Conservation (phyloP, 2,329 filamentous ascomycete genomes). For the Talaromyces islandicus region DNA sequence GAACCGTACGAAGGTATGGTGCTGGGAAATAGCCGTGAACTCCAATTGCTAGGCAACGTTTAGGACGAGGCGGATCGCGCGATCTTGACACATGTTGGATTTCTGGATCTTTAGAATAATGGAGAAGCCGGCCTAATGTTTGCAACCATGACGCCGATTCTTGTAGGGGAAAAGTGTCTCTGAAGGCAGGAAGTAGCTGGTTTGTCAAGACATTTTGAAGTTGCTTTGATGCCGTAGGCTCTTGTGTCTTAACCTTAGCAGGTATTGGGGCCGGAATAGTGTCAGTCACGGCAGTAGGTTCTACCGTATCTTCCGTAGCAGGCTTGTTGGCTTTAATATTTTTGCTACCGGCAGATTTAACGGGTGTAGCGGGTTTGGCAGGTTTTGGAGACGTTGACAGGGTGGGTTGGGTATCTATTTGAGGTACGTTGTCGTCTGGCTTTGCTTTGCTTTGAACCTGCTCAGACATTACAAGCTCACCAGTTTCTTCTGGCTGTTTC, state of each 20-base stretch:
- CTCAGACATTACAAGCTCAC: slow-evolving; percentile 19
- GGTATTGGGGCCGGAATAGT: slow-evolving; percentile 12
- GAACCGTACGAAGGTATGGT: slow-evolving; percentile 76
- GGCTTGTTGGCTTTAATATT: slow-evolving; percentile 9
- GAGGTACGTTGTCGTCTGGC: slow-evolving; percentile 6
- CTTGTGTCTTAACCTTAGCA: slow-evolving; percentile 20
- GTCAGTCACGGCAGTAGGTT: slow-evolving; percentile 15
- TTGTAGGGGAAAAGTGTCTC: slow-evolving; percentile 39
- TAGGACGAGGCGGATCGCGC: slow-evolving; percentile 65
- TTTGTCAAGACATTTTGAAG: slow-evolving; percentile 36
- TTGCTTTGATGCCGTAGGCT: slow-evolving; percentile 29
- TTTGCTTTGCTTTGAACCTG: slow-evolving; percentile 13
- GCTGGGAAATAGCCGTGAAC: slow-evolving; percentile 93
- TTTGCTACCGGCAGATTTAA: slow-evolving; percentile 17
- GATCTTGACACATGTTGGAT: slow-evolving; percentile 67
- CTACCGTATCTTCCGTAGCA: slow-evolving; percentile 17
- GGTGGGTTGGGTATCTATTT: slow-evolving; percentile 11
- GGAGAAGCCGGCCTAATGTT: slow-evolving; percentile 38
- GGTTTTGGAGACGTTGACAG: slow-evolving; percentile 10
- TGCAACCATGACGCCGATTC: slow-evolving; percentile 61
- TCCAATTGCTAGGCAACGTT: slow-evolving; percentile 84
- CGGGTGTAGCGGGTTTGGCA: slow-evolving; percentile 21
- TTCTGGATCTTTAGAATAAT: slow-evolving; percentile 50
- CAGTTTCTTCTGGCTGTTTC: slow-evolving; percentile 3
- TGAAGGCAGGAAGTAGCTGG: slow-evolving; percentile 43